Conservation (phyloP, 768 basidiomycete genomes). For the Sporobolomyces phaffii region DNA sequence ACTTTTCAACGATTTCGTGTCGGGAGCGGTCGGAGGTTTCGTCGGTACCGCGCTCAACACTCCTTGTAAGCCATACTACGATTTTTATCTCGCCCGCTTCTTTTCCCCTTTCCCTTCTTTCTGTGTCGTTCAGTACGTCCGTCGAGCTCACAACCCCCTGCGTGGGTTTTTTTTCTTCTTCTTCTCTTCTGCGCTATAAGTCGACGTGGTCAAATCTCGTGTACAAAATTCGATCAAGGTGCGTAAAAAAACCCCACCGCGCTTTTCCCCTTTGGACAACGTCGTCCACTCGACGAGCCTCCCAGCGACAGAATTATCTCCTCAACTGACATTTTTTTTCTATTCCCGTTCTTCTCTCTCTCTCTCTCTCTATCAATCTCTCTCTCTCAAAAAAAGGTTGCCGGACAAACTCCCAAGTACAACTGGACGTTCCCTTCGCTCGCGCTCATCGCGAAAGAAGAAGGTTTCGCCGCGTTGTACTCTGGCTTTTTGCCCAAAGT, state of each 20-base stretch:
- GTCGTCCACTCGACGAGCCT: too few relatives aligned
- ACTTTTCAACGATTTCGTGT: constrained; percentile 84
- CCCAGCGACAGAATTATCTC: too few relatives aligned
- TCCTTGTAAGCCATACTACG: constrained; percentile 51
- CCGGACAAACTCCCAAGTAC: constrained; percentile 76
- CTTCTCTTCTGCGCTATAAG: constrained; percentile 51
- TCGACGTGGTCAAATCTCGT: constrained; percentile 82
- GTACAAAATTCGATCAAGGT: constrained; percentile 58
- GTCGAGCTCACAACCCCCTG: too few relatives aligned
- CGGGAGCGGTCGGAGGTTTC: constrained; percentile 83
- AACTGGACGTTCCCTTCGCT: constrained; percentile 93
- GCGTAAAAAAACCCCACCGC: not conserved
- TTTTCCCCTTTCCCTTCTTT: too few relatives aligned
- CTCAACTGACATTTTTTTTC: not conserved
- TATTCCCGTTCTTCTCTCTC: constrained; percentile 40
- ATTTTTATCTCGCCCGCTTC: not conserved
- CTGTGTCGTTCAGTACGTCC: too few relatives aligned
- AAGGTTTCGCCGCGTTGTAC: constrained; percentile 78
- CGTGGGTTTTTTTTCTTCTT: too few relatives aligned
- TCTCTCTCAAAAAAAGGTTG: constrained; percentile 48
- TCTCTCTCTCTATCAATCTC: not conserved
- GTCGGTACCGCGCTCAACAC: constrained; percentile 67
- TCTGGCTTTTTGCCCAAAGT: constrained; percentile 96
- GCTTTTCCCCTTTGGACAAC: too few relatives aligned
- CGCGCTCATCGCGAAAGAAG: constrained; percentile 73